Evolutionary conservation across 1,139 yeast genomes (phyloP).

Genomic region (Saccharomyces hybrid): DNA sequence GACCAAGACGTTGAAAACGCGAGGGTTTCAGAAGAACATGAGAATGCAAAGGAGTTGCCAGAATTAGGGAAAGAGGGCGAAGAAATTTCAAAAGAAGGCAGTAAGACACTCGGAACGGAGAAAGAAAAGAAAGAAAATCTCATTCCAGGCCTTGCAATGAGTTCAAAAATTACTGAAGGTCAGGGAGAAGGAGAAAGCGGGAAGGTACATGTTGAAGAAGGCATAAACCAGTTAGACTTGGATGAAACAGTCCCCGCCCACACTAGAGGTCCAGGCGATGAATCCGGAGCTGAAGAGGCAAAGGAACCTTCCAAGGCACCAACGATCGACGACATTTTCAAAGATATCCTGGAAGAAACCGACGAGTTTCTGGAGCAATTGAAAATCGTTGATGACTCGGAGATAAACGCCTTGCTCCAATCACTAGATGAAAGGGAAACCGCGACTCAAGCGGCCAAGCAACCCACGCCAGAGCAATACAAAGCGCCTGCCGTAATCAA

Average conservation of each 20-base stretch:
- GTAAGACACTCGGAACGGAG: not conserved
- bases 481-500: slow-evolving; percentile 1
- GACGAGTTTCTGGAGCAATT: slow-evolving; percentile 23
- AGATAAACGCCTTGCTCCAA: slow-evolving; percentile 23
- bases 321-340: not conserved
- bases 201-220: not conserved
- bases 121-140: not conserved
- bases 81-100: too few relatives aligned
- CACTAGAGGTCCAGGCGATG: not conserved
- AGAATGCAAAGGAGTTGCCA: too few relatives aligned
- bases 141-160: too few relatives aligned
- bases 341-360: slow-evolving; percentile 21
- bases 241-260: not conserved
- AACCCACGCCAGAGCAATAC: not conserved
- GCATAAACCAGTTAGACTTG: not conserved
- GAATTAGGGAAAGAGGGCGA: too few relatives aligned
- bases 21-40: too few relatives aligned
- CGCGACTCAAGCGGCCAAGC: not conserved
- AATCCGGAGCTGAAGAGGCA: not conserved
- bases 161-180: too few relatives aligned
- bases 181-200: too few relatives aligned
- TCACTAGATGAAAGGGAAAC: slow-evolving; percentile 6
- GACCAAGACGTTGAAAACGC: too few relatives aligned
- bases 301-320: not conserved
- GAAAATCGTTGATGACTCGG: slow-evolving; percentile 20